These are phyloP conservation scores for Exophiala phaeomuriformis DNA, from an alignment of 2,329 filamentous ascomycete species.

Conservation along the genomic window DNA sequence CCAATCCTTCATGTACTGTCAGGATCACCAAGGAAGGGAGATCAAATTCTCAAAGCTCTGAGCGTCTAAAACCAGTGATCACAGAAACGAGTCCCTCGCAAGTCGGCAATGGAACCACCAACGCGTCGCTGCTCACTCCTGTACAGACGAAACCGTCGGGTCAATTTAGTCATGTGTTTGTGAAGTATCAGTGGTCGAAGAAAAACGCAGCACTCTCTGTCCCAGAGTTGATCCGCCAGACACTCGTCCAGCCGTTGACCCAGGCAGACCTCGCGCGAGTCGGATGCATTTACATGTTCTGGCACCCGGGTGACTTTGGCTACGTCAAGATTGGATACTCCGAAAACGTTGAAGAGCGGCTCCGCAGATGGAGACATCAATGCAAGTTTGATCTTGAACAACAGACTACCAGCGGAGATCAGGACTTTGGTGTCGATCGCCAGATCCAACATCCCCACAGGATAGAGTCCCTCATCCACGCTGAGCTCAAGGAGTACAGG, in stretches of 20 bases:
- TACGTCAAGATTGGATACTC: slow-evolving; percentile 15
- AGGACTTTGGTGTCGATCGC: neutral
- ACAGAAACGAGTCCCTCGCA: neutral
- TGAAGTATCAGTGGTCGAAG: neutral
- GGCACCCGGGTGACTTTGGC: slow-evolving; percentile 11
- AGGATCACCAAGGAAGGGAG: too few relatives aligned
- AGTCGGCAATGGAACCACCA: neutral
- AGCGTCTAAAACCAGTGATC: too few relatives aligned
- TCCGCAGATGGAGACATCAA: slow-evolving; percentile 5
- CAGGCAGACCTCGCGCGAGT: neutral
- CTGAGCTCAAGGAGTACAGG: slow-evolving; percentile 13
- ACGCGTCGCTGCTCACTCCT: neutral
- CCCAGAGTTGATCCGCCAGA: slow-evolving; percentile 6
- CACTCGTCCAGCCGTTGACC: slow-evolving; percentile 1
- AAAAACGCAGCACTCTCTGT: neutral
- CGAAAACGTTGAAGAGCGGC: slow-evolving; percentile 2
- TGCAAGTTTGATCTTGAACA: slow-evolving; percentile 6
- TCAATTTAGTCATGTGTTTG: neutral
- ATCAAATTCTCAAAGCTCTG: too few relatives aligned
- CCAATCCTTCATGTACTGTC: too few relatives aligned
- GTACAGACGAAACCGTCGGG: neutral
- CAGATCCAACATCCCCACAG: slow-evolving; percentile 2
- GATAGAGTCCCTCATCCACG: slow-evolving; percentile 15
- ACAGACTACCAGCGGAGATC: neutral
- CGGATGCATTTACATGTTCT: slow-evolving; percentile 10